Base-by-base conservation (phyloP, 345 rosid genomes). In the Eutrema japonicum region DNA sequence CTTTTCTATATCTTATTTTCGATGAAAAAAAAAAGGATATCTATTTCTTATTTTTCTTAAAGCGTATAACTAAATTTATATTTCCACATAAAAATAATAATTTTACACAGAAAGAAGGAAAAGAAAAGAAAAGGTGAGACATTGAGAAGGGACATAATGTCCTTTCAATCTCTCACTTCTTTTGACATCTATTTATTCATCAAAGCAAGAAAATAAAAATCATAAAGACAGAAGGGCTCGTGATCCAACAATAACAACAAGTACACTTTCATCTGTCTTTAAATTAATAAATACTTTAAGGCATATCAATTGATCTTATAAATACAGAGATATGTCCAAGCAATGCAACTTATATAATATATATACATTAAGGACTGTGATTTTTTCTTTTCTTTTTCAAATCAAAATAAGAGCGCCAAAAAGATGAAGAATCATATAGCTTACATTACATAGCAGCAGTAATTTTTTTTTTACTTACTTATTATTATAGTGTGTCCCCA, bases 161-260 rank as follows among this genome's bases (percentile, higher is more conserved):
- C 78, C 77, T 68, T 51, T 52, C 74, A 75, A 64, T 35, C 55
- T 75, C 68, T 53, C 56, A 52, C 74, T 42, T 75, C 64, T 75
- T 60, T 68, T 68, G 27, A 68, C 42, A 60, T 57, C 11, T 49
- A 50, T 57, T 48, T 30, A 65, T 67, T 74, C 47, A 50, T 74
- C 63, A 50, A 68, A 67, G 68, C 18, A n/a, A 59, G 37, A 50
- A 74, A 68, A 52, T 27, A 14, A 37, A 65, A 55, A 38, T 66
- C 68, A 61, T 40, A 60, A 68, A 68, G 79, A 75, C 64, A 68
- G 57, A 68, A 68, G 36, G 74, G 79, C 79, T 75, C 79, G 74
- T 75, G 74, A 75, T 75, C 79, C 79, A 53, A 75, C 32, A 27
- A 52, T 53, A 68, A 18, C 43, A 61, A 52, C 51, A 75, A 74